Conservation (phyloP, 1,284 basidiomycete genomes). For the Erythrobasidium hasegawianum region DNA sequence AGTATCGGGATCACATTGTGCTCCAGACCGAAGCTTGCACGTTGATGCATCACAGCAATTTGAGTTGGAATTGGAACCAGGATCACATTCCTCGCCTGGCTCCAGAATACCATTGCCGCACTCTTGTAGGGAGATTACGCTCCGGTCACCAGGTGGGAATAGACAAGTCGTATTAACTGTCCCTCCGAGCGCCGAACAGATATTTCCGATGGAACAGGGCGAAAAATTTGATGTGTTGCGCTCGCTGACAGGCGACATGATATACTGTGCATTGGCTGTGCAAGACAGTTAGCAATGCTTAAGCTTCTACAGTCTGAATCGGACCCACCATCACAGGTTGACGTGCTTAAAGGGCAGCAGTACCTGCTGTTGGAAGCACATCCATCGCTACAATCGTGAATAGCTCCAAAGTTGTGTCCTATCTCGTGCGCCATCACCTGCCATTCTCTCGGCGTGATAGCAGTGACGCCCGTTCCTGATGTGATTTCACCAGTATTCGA, state of each 20-base stretch:
- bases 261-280: constrained; percentile 53
- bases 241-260: constrained; percentile 63
- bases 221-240: constrained; percentile 65
- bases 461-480: constrained; percentile 74
- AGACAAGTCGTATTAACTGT: constrained; percentile 50
- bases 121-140: constrained; percentile 45
- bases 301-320: too few species aligned
- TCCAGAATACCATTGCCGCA: constrained; percentile 77
- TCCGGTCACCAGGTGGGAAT: constrained; percentile 35
- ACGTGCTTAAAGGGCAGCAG: constrained; percentile 69
- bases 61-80: constrained; percentile 62
- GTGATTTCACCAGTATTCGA: constrained; percentile 38
- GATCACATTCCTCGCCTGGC: constrained; percentile 79
- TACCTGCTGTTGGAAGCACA: constrained; percentile 56
- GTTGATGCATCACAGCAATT: constrained; percentile 72
- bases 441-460: constrained; percentile 59
- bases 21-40: constrained; percentile 69
- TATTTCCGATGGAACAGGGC: constrained; percentile 76
- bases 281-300: neutral
- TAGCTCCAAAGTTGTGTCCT: constrained; percentile 70
- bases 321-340: constrained; percentile 62
- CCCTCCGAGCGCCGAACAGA: constrained; percentile 58
- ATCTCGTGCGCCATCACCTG: constrained; percentile 84
- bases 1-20: constrained; percentile 75
- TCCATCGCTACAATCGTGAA: constrained; percentile 49